Percentiles rank a stretch among this genome's conserved stretches.
phyloP scores from a whole-genome alignment of 2,329 filamentous ascomycete genomes.

The Dothistroma pini region DNA sequence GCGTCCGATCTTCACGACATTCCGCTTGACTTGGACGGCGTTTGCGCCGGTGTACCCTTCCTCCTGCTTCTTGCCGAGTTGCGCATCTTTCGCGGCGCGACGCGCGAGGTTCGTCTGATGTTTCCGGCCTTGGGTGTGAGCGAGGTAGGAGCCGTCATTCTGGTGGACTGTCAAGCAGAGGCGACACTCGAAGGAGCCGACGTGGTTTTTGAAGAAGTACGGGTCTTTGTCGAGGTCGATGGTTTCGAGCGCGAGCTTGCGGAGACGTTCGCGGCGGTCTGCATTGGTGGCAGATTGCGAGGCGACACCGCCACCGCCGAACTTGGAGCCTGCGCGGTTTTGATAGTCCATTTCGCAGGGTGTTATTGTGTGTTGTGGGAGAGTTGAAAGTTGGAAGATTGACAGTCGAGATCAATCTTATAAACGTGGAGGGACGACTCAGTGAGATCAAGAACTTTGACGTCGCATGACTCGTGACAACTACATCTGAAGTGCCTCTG shows the following conservation, averaged over 20 bases:
- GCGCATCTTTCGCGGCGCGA: slow-evolving; percentile 90
- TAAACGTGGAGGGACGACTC: neutral
- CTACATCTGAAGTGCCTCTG: neutral
- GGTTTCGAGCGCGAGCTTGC: slow-evolving; percentile 95
- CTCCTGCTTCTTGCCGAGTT: slow-evolving; percentile 66
- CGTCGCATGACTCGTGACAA: neutral
- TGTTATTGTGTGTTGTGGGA: neutral
- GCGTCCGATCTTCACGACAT: slow-evolving; percentile 89
- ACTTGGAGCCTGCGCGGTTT: slow-evolving; percentile 95
- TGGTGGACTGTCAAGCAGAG: slow-evolving; percentile 97
- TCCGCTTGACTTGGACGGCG: slow-evolving; percentile 65
- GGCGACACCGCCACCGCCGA: slow-evolving; percentile 94
- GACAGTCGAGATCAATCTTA: neutral
- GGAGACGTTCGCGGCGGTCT: slow-evolving; percentile 92
- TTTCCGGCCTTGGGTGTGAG: slow-evolving; percentile 97
- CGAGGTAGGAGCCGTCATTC: slow-evolving; percentile 97
- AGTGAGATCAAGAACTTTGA: neutral
- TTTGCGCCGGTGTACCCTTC: slow-evolving; percentile 71
- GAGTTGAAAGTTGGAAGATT: neutral
- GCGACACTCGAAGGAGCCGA: slow-evolving; percentile 95
- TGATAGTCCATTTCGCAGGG: slow-evolving; percentile 45
- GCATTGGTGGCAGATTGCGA: slow-evolving; percentile 91
- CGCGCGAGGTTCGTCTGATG: slow-evolving; percentile 98
- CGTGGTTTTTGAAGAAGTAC: slow-evolving; percentile 99
- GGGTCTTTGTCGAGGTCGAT: slow-evolving; percentile 99